Evolutionary conservation across 2,329 filamentous ascomycete species (phyloP), one percentile per base, ranked within the genome.

Genomic region (Penicillium digitatum): DNA sequence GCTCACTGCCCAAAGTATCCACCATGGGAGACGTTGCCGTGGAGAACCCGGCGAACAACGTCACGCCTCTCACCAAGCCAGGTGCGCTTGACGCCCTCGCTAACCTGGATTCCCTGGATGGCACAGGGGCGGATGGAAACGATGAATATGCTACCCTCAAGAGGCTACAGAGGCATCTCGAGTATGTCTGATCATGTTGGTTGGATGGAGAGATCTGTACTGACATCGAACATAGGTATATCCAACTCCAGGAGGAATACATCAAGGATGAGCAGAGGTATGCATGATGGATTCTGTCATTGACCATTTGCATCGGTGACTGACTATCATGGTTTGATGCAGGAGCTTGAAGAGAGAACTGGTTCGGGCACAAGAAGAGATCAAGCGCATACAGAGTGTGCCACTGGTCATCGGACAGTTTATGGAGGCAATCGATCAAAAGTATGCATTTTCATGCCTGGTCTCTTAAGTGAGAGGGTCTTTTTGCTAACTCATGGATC

Each of bases 351-450:
- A 99, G 82, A 86, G 94, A 66, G 94, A 99, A 81, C 84, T 99
- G 48, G 93, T 99, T 52, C 87, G 94, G 66, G 94, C 94, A 66
- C 94, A 99, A 74, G 94, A 99, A 76, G 94, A 99, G 80, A 99
- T 99, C 80, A 99, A 99, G 82, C 87, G 94, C 64, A 99, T 99
- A 74, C 94, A 99, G 79, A 96, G 91, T 74, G 94, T 99, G 52
- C 94, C 94, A 27, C 79, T 99, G 59, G 94, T 99, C 60, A 99
- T 99, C 73, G 94, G 94, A 58, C 94, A 99, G 77, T 99, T 99
- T 73, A 99, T 99, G 94, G 94, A 99, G 78, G 94, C 94, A 53
- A 99, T 99, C 72, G 94, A 99, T 75, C 94, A 99, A 78, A 99
- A 96, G 90, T 95, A 82, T 74, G 83, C 22, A 47, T 35, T 57